Evolutionary conservation across 257 asterid genomes (phyloP), one percentile per base, ranked within the genome.

Genomic region (Penstemon barbatus): DNA sequence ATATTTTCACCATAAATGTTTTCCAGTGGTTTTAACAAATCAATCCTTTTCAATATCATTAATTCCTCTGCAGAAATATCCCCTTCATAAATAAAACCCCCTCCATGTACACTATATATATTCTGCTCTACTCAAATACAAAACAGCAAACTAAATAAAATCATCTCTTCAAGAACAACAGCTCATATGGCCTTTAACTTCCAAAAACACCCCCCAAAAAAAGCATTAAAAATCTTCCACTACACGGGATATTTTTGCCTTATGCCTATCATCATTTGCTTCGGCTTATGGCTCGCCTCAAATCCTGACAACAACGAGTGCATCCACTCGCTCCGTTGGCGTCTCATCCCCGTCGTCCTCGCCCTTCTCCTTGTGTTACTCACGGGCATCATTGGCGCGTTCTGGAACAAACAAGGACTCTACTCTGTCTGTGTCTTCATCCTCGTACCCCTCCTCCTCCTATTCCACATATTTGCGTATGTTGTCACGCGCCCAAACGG

Each of bases 291-390:
- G 97, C 83, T 91, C 0, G 97, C 97, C 43, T 82, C 95, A 0
- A 85, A 89, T 75, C 85, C 91, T 0, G 97, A 25, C 33, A 25
- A 85, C 84, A 91, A 85, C 94, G 95, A 89, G 80, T 91, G 97
- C 90, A 81, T 91, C 84, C 91, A 69, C 73, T 89, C 95, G 96
- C 83, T 91, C 83, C 94, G 98, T 0, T 91, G 98, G 98, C 96
- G 95, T 1, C 83, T 91, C 46, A 77, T 89, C 68, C 80, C 84
- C 86, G 40, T 87, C 69, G 98, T 96, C 1, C 5, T 83, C 25
- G 83, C 89, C 0, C 13, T 25, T 25, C 33, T 25, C 33, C 33
- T 25, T 2, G 33, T 25, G 33, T 25, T 25, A 25, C 33, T 25
- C 33, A 25, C 33, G 33, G 33, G 33, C 2, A 87, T 91, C 79